phyloP scores from a whole-genome alignment of 768 basidiomycete species.

The Kwoniella shandongensis region DNA sequence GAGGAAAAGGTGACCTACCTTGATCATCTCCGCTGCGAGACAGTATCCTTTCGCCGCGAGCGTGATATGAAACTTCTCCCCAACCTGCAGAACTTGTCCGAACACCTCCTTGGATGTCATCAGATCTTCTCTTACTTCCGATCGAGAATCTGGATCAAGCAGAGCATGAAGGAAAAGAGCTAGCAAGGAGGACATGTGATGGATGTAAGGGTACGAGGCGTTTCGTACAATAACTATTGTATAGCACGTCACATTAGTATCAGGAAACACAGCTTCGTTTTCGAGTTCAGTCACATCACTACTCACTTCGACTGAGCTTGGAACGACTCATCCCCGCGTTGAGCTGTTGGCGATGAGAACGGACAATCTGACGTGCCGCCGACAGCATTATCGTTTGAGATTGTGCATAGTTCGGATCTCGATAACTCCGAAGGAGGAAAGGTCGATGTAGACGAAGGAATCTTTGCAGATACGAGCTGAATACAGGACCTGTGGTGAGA shows the following conservation, averaged over 20 bases:
- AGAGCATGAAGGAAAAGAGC: conserved; percentile 15
- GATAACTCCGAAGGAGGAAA: conserved; percentile 14
- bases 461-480: conserved; percentile 18
- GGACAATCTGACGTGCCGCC: conserved; percentile 10
- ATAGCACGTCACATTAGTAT: not conserved
- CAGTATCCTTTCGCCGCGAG: conserved; percentile 1
- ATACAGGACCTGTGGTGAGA: not conserved
- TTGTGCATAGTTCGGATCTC: conserved; percentile 1
- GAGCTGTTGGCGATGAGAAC: conserved; percentile 5
- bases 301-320: conserved; percentile 2
- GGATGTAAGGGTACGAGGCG: conserved; percentile 10
- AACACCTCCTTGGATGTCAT: not conserved
- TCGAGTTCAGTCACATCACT: not conserved
- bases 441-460: conserved; percentile 20
- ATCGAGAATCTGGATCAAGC: not conserved
- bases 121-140: conserved; percentile 1
- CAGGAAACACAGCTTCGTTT: not conserved
- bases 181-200: conserved; percentile 16
- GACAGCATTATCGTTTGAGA: conserved; percentile 3
- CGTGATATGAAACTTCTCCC: not conserved
- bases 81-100: not conserved
- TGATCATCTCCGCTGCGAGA: conserved; percentile 10
- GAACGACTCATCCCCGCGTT: too few relatives aligned
- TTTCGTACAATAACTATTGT: not conserved
- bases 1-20: not conserved